Base-by-base conservation (phyloP, 2,329 filamentous ascomycete species). In the Acephala macrosclerotiorum region DNA sequence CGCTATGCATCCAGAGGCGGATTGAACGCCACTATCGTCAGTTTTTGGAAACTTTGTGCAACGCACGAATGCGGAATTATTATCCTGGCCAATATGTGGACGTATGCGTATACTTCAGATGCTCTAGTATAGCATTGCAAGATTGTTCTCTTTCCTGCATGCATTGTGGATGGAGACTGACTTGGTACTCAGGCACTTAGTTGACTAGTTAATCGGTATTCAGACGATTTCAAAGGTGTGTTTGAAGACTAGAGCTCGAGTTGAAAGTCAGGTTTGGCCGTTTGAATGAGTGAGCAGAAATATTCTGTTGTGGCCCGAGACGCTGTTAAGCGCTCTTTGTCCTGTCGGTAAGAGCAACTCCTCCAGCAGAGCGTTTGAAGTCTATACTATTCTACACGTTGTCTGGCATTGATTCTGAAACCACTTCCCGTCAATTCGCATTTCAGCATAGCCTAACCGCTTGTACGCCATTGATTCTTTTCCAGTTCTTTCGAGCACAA, bases 1-100 rank as follows among this genome's bases (percentile, higher is more conserved):
- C 63, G 59, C 47, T 25, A 61, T 61, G 49, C 40, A 61, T 61
- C 36, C 40, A 9, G 29, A 5, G 4, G 29, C 4, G 20, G 14
- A 9, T 11, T 14, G 20, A 22, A 57, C 55, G 55, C 29, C 55
- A 38, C 55, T 38, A 12, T 40, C 51, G 35, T 55, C 51, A 55
- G 55, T 57, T 5, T 38, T 3, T 33, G 22, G 3, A 9, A 33
- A 9, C 4, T 18, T 29, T 29, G 26, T 8, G 11, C 25, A 14
- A 16, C 25, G 26, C 20, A 16, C 49, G 18, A 33, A 53, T 53
- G 5, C 7, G 49, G 49, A 26, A 53, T 29, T 29, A 12, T 29
- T 29, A 18, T 33, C 49, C 49, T 22, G 25, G 9, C 14, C 49
- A 29, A 49, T 42, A 12, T 42, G 40, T 25, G 49, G 26, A 29